Evolutionary conservation across 2,329 filamentous ascomycete genomes (phyloP).

Genomic region (Orbilia oligospora): DNA sequence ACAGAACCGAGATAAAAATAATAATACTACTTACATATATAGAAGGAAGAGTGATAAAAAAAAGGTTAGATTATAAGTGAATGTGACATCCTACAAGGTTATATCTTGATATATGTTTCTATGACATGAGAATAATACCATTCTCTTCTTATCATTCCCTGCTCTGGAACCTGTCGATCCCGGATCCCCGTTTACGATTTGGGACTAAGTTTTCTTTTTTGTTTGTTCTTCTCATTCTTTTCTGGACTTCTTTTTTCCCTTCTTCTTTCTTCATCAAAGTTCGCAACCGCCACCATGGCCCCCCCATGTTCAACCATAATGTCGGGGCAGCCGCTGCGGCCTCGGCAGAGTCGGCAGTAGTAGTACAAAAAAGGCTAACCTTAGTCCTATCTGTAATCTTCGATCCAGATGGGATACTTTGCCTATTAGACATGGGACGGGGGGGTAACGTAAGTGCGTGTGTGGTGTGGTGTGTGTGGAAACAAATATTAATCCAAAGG

Average conservation of each 20-base stretch:
- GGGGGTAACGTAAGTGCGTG: not conserved
- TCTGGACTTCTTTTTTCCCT: conserved; percentile 2
- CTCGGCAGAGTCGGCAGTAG: conserved; percentile 50
- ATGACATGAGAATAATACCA: conserved; percentile 60
- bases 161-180: conserved; percentile 25
- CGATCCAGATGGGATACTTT: conserved; percentile 27
- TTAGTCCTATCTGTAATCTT: conserved; percentile 15
- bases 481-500: not conserved
- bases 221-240: conserved; percentile 9
- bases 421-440: conserved; percentile 19
- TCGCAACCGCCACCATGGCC: no score
- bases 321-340: conserved; percentile 38
- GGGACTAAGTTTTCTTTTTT: conserved; percentile 10
- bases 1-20: not conserved
- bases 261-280: conserved; percentile 28
- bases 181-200: conserved; percentile 28
- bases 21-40: not conserved
- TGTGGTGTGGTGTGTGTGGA: no score
- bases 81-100: conserved; percentile 34
- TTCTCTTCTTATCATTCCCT: conserved; percentile 42
- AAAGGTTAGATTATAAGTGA: conserved; percentile 13
- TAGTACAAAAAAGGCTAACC: not conserved
- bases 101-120: conserved; percentile 45
- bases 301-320: conserved; percentile 45
- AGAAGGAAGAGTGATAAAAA: no score